phyloP scores from a whole-genome alignment of 2,329 filamentous ascomycete species.

The Colletotrichum gigasporum region DNA sequence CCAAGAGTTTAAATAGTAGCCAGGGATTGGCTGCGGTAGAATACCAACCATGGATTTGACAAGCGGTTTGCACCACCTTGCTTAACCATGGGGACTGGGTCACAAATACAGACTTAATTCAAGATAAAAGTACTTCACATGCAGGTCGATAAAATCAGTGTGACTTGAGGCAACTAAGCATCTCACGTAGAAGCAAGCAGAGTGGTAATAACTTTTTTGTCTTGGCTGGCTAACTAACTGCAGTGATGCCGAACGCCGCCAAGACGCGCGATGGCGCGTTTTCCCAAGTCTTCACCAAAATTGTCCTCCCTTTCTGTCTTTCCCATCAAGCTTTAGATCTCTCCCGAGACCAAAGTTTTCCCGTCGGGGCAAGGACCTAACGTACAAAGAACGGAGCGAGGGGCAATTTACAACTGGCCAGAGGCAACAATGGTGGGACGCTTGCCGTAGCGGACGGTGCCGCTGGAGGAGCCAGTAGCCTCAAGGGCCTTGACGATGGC shows the following conservation, averaged over 20 bases:
- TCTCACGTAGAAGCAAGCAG: neutral
- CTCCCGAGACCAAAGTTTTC: conserved; percentile 24
- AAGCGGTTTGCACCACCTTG: neutral
- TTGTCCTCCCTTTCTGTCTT: conserved; percentile 2
- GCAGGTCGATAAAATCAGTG: too few relatives aligned
- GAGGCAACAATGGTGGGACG: conserved; percentile 66
- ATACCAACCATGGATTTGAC: conserved; percentile 15
- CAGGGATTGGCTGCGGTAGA: neutral
- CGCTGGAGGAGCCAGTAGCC: conserved; percentile 65
- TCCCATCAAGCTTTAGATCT: neutral
- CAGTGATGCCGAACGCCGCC: neutral
- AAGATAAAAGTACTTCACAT: too few relatives aligned
- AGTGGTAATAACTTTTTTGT: conserved; percentile 28
- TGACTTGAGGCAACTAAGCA: too few relatives aligned
- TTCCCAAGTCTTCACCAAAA: conserved; percentile 21
- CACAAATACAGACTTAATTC: too few relatives aligned
- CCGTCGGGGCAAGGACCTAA: conserved; percentile 15
- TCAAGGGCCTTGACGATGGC: conserved; percentile 69
- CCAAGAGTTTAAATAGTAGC: neutral
- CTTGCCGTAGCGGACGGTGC: conserved; percentile 64
- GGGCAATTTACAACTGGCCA: conserved; percentile 56
- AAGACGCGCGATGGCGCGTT: conserved; percentile 10
- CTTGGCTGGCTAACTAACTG: conserved; percentile 24
- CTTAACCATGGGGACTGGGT: too few relatives aligned
- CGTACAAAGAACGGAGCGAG: conserved; percentile 34